Percentiles rank a stretch among this genome's conserved stretches.
These are phyloP conservation scores for Arachis stenosperma DNA, from an alignment of 306 rosid genomes.

Conservation along the genomic window DNA sequence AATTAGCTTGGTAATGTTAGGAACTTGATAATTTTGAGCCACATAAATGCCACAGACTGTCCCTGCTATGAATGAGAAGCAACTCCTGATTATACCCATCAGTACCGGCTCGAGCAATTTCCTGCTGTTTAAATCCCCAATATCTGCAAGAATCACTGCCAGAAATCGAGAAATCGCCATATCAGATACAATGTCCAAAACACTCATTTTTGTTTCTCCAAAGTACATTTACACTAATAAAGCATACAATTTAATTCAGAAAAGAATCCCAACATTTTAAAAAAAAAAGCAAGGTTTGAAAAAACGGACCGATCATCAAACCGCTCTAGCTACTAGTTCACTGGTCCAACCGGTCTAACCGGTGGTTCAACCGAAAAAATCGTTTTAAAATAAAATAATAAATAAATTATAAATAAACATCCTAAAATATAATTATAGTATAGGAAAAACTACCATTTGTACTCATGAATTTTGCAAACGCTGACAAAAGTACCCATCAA, in stretches of 20 bases:
- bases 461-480: too few species aligned
- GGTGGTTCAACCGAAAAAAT: too few species aligned
- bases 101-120: slow-evolving; percentile 21
- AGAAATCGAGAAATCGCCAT: slow-evolving; percentile 22
- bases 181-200: background rate
- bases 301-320: too few species aligned
- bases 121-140: slow-evolving; percentile 8
- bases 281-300: too few species aligned
- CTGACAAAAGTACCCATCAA: too few species aligned
- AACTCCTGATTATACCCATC: slow-evolving; percentile 77
- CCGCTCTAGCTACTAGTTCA: too few species aligned
- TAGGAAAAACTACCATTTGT: too few species aligned
- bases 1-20: slow-evolving; percentile 66
- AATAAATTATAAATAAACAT: too few species aligned
- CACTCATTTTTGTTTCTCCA: background rate
- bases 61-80: slow-evolving; percentile 66
- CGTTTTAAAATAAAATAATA: too few species aligned
- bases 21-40: slow-evolving; percentile 78
- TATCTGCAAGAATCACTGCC: slow-evolving; percentile 33
- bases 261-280: background rate
- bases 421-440: too few species aligned
- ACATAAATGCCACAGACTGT: slow-evolving; percentile 62
- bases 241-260: background rate
- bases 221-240: slow-evolving; percentile 2
- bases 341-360: too few species aligned